These are phyloP conservation scores for Penicillium cinerascens DNA, from an alignment of 495 filamentous ascomycete species.

Conservation along the genomic window DNA sequence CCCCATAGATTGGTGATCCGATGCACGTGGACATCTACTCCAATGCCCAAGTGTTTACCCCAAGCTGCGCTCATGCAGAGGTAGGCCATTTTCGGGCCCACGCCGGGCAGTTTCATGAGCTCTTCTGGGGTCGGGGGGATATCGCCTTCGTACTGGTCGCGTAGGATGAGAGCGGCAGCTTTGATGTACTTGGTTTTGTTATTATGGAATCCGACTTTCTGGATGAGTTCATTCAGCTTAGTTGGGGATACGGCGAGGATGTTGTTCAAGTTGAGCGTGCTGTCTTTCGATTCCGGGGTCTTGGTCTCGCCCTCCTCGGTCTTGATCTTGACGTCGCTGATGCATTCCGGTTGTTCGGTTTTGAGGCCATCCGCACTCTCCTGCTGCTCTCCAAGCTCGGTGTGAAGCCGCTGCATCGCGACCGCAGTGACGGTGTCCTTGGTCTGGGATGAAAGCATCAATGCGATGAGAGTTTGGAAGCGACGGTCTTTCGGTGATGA, in stretches of 20 bases:
- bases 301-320: slow-evolving; percentile 17
- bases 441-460: slow-evolving; percentile 97
- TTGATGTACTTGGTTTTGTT: slow-evolving; percentile 94
- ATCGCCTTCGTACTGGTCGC: slow-evolving; percentile 65
- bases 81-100: slow-evolving; percentile 97
- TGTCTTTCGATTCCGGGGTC: slow-evolving; percentile 35
- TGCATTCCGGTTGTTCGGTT: slow-evolving; percentile 3
- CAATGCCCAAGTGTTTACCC: slow-evolving; percentile 60
- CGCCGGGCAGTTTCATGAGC: slow-evolving; percentile 77
- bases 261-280: slow-evolving; percentile 68
- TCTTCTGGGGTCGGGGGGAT: slow-evolving; percentile 81
- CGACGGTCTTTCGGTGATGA: slow-evolving; percentile 58
- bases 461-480: slow-evolving; percentile 84
- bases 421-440: slow-evolving; percentile 91
- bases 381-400: slow-evolving; percentile 54
- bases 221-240: slow-evolving; percentile 74
- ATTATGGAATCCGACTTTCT: slow-evolving; percentile 89
- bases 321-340: slow-evolving; percentile 11
- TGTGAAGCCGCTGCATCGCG: slow-evolving; percentile 76
- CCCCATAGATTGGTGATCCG: slow-evolving; percentile 96
- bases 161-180: slow-evolving; percentile 66
- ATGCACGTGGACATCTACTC: slow-evolving; percentile 69
- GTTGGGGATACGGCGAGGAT: slow-evolving; percentile 69
- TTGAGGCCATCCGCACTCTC: slow-evolving; percentile 4
- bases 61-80: slow-evolving; percentile 75